Percentiles rank a stretch among this genome's conserved stretches.
These are phyloP conservation scores for Psilocybe cyanescens DNA, from an alignment of 768 basidiomycete genomes.

Conservation along the genomic window DNA sequence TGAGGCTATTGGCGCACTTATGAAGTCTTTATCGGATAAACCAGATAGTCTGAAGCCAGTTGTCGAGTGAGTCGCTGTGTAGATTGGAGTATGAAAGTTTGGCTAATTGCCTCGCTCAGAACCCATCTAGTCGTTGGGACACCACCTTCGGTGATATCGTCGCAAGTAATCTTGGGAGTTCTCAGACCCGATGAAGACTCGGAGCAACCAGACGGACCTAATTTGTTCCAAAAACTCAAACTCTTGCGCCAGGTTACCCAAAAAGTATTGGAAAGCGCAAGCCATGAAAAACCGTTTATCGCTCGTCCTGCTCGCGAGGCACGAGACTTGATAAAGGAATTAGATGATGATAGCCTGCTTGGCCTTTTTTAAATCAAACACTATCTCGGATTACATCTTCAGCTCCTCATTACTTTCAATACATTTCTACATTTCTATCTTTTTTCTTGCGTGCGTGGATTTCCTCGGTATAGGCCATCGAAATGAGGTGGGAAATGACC, in stretches of 20 bases:
- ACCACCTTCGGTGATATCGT: slow-evolving; percentile 63
- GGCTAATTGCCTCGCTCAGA: slow-evolving; percentile 33
- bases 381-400: background rate
- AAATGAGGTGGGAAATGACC: too few species aligned
- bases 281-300: slow-evolving; percentile 71
- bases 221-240: slow-evolving; percentile 69
- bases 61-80: slow-evolving; percentile 57
- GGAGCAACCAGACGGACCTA: slow-evolving; percentile 37
- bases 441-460: background rate
- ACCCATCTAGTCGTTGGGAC: slow-evolving; percentile 70
- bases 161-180: slow-evolving; percentile 61
- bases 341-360: slow-evolving; percentile 46
- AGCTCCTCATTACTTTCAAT: background rate
- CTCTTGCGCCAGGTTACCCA: slow-evolving; percentile 66
- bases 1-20: slow-evolving; percentile 63
- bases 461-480: too few species aligned
- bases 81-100: too few species aligned
- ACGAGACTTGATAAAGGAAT: slow-evolving; percentile 63
- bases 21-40: slow-evolving; percentile 65
- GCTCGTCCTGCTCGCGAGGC: slow-evolving; percentile 85
- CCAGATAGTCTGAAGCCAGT: slow-evolving; percentile 67
- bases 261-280: slow-evolving; percentile 73
- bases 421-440: background rate
- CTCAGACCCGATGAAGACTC: slow-evolving; percentile 53
- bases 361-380: slow-evolving; percentile 41